Evolutionary conservation across 2,329 filamentous ascomycete species (phyloP), one percentile per base, ranked within the genome.

Genomic region (Claviceps capensis): DNA sequence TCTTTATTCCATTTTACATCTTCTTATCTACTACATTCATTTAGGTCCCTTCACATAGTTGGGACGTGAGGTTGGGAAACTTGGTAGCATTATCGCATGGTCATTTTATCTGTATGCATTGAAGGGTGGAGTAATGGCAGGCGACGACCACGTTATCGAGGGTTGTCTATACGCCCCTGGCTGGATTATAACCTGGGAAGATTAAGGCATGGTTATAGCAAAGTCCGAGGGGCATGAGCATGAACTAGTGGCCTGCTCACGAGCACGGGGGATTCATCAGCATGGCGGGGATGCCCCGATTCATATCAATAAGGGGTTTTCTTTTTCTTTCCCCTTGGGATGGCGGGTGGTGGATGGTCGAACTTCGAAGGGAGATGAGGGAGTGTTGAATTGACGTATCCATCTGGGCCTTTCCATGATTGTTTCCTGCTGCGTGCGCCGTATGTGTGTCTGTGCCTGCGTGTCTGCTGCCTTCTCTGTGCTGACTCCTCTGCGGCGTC

Each of bases 21-120:
- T n/a, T 38, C 37, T 19, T 37, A 19, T 44, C 34, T 23, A 50
- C 49, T 46, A 46, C 37, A 34, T 23, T 37, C 51, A 53, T 51
- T 22, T 34, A 17, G 48, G 30, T 22, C n/a, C 6, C 11, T 17
- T n/a, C 11, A 26, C 17, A 26, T 30, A 26, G 4, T 46, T n/a
- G 22, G 44, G 13, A 46, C 9, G 30, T 34, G 30, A 22, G 44
- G n/a, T 47, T n/a, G 26, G 5, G 14, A 22, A 6, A 22, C 26
- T 22, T 8, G 19, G 22, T 37, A 48, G 52, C 44, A 51, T 51
- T 46, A 51, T 23, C 40, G 22, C 52, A 51, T 48, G 6, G 34
- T 47, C 41, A 43, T 26, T 16, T 11, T 50, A 37, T 17, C 43
- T 22, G 41, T 30, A 45, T 50, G 41, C 26, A 47, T 36, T 11